phyloP scores from a whole-genome alignment of 371 early-diverging fungal genomes.

The Mortierella sp. region DNA sequence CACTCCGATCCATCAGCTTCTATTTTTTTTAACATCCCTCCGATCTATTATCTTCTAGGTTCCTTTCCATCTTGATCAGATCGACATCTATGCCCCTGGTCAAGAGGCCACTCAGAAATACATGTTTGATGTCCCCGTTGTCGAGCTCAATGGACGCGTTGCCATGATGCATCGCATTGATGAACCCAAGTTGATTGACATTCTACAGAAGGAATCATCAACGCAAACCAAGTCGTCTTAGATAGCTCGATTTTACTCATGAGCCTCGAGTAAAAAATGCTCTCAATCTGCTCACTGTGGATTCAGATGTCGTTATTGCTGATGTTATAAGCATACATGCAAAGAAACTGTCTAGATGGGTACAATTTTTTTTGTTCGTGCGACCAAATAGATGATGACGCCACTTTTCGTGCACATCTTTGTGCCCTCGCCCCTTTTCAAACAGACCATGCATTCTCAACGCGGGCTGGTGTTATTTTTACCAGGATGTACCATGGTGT shows the following conservation, averaged over 20 bases:
- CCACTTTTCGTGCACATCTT: background rate
- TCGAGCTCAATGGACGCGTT: conserved; percentile 48
- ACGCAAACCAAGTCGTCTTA: background rate
- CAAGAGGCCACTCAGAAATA: conserved; percentile 50
- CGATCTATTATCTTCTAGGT: too few species aligned
- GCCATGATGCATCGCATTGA: conserved; percentile 54
- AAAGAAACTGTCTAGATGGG: background rate
- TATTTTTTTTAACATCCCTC: too few species aligned
- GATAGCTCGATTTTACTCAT: background rate
- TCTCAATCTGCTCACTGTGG: background rate
- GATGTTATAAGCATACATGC: background rate
- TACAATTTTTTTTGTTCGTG: background rate
- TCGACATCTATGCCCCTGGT: conserved; percentile 53
- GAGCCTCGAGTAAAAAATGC: background rate
- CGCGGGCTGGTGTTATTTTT: too few species aligned
- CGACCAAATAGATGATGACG: conserved; percentile 6
- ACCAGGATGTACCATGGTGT: too few species aligned
- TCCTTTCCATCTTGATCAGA: conserved; percentile 46
- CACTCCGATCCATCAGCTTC: background rate
- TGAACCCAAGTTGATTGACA: conserved; percentile 46
- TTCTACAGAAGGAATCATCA: conserved; percentile 28
- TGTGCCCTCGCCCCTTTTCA: too few species aligned
- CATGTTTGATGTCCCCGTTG: conserved; percentile 56
- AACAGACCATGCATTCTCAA: too few species aligned
- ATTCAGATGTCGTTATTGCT: too few species aligned